Evolutionary conservation across 805 yeast species (phyloP).

Genomic region (Candida silvicultrix): DNA sequence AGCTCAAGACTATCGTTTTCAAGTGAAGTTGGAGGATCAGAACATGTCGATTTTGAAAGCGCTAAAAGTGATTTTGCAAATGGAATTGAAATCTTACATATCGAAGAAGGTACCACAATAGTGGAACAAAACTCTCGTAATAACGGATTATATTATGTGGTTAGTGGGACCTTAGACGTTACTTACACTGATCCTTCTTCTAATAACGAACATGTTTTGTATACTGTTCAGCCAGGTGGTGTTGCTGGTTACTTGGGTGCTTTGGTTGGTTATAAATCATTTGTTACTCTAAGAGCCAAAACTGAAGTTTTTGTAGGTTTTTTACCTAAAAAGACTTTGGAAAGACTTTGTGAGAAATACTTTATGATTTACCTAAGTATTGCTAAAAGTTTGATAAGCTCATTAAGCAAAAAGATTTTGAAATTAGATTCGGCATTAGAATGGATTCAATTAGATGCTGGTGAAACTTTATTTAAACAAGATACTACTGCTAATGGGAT

Average conservation of each 20-base stretch:
- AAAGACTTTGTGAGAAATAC: slow-evolving; percentile 63
- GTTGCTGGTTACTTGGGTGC: slow-evolving; percentile 85
- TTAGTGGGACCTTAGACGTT: slow-evolving; percentile 73
- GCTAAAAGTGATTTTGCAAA: slow-evolving; percentile 56
- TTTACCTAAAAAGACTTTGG: slow-evolving; percentile 55
- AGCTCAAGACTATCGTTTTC: slow-evolving; percentile 20
- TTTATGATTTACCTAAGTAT: slow-evolving; percentile 72
- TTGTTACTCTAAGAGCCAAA: slow-evolving; percentile 62
- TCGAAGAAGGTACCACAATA: slow-evolving; percentile 46
- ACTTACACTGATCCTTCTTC: slow-evolving; percentile 31
- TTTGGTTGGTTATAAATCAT: slow-evolving; percentile 70
- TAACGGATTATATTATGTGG: slow-evolving; percentile 73
- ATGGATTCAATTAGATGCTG: slow-evolving; percentile 91
- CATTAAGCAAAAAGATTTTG: slow-evolving; percentile 60
- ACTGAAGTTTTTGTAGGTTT: slow-evolving; percentile 65
- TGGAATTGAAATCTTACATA: slow-evolving; percentile 47
- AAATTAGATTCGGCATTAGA: slow-evolving; percentile 88
- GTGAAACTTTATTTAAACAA: slow-evolving; percentile 70
- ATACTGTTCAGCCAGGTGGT: slow-evolving; percentile 68
- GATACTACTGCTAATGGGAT: slow-evolving; percentile 89
- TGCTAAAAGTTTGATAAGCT: slow-evolving; percentile 65
- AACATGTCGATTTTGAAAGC: slow-evolving; percentile 36
- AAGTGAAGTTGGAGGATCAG: slow-evolving; percentile 7
- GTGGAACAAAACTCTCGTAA: slow-evolving; percentile 60
- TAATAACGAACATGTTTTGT: slow-evolving; percentile 36